Percentiles rank a stretch among this genome's conserved stretches.
These are phyloP conservation scores for Skeletonema potamos DNA, from an alignment of 108 stramenopile species.

Conservation along the genomic window DNA sequence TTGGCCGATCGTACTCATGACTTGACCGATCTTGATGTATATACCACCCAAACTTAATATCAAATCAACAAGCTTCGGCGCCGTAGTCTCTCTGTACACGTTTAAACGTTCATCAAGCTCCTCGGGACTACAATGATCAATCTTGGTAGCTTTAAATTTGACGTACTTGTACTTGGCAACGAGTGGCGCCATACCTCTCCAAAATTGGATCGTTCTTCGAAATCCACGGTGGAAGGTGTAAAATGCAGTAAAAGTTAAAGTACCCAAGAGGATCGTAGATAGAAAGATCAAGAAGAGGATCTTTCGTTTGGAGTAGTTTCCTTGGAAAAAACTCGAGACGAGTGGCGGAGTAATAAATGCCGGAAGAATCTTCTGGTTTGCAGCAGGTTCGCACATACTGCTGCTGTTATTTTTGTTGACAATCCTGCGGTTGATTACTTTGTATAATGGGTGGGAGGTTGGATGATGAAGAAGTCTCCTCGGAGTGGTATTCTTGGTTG, in stretches of 20 bases:
- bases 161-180: conserved; percentile 23
- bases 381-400: background rate
- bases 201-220: conserved; percentile 46
- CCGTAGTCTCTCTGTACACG: conserved; percentile 16
- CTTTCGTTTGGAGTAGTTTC: conserved; percentile 19
- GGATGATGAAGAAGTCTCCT: background rate
- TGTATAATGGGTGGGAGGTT: background rate
- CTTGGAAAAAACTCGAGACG: background rate
- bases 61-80: conserved; percentile 39
- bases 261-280: background rate
- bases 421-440: background rate
- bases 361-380: background rate
- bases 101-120: conserved; percentile 33
- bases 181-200: conserved; percentile 37
- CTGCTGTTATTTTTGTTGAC: no score
- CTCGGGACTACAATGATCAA: conserved; percentile 25
- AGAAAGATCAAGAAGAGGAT: conserved; percentile 6
- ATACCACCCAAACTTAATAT: conserved; percentile 68
- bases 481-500: background rate
- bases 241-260: conserved; percentile 19
- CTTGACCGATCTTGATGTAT: conserved; percentile 77
- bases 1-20: conserved; percentile 37
- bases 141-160: conserved; percentile 17
- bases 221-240: conserved; percentile 45
- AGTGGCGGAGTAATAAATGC: conserved; percentile 14